These are phyloP conservation scores for Talaromyces sp. DNA, from an alignment of 2,329 filamentous ascomycete species.

Conservation along the genomic window DNA sequence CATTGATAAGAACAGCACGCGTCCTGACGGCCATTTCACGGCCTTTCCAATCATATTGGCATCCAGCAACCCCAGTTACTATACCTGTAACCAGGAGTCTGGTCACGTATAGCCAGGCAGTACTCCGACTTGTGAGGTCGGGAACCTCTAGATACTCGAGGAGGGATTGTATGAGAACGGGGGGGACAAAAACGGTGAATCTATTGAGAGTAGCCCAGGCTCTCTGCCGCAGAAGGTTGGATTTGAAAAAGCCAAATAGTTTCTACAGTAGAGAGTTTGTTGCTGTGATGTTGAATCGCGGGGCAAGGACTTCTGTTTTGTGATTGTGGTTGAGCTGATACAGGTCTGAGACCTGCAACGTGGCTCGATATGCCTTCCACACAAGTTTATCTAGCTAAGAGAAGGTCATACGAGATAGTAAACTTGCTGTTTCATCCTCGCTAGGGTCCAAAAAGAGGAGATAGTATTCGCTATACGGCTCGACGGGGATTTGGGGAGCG, in stretches of 20 bases:
- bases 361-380: background rate
- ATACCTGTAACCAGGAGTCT: background rate
- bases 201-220: background rate
- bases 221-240: background rate
- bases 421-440: background rate
- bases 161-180: background rate
- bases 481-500: background rate
- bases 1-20: conserved; percentile 1
- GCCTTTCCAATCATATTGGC: conserved; percentile 1
- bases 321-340: background rate
- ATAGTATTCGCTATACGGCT: background rate
- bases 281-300: background rate
- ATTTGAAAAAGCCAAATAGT: background rate
- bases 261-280: background rate
- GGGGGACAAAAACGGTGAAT: background rate
- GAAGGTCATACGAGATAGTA: background rate
- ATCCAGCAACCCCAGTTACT: background rate
- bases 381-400: background rate
- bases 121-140: background rate
- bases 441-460: background rate
- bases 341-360: background rate
- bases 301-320: background rate
- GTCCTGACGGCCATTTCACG: background rate
- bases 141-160: background rate
- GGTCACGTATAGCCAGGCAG: background rate